Evolutionary conservation across 1,139 yeast genomes (phyloP).

Genomic region (Sugiyamaella novakii): DNA sequence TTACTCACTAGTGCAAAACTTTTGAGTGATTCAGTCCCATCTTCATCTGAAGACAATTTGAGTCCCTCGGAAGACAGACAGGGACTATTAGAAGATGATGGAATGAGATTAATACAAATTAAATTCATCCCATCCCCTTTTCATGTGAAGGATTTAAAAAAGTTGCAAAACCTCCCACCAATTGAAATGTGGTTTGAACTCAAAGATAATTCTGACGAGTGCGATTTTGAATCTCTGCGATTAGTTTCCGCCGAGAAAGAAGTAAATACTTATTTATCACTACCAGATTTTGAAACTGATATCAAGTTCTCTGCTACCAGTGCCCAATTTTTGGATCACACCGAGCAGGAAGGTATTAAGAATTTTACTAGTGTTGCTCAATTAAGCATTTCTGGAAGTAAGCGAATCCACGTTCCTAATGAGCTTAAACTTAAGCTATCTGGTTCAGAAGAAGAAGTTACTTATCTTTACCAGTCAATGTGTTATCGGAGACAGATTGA

Average conservation of each 20-base stretch:
- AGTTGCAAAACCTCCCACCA: conserved; percentile 48
- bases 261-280: conserved; percentile 46
- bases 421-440: conserved; percentile 45
- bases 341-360: conserved; percentile 34
- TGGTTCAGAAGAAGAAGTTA: conserved; percentile 39
- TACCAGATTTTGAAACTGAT: conserved; percentile 50
- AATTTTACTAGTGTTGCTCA: conserved; percentile 46
- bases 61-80: conserved; percentile 11
- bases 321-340: conserved; percentile 43
- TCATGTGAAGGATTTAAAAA: conserved; percentile 24
- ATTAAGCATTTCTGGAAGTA: conserved; percentile 48
- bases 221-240: conserved; percentile 48
- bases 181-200: conserved; percentile 58
- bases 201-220: conserved; percentile 42
- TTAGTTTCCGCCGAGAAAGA: conserved; percentile 55
- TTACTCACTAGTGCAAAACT: conserved; percentile 21
- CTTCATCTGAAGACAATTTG: conserved; percentile 5
- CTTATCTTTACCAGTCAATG: conserved; percentile 50
- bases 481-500: conserved; percentile 51
- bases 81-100: conserved; percentile 7
- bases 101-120: conserved; percentile 45
- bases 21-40: conserved; percentile 11
- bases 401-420: conserved; percentile 46
- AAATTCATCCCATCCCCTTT: conserved; percentile 54
- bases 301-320: conserved; percentile 50